phyloP scores from a whole-genome alignment of 108 stramenopile genomes.

The Cyclotella distinguenda region DNA sequence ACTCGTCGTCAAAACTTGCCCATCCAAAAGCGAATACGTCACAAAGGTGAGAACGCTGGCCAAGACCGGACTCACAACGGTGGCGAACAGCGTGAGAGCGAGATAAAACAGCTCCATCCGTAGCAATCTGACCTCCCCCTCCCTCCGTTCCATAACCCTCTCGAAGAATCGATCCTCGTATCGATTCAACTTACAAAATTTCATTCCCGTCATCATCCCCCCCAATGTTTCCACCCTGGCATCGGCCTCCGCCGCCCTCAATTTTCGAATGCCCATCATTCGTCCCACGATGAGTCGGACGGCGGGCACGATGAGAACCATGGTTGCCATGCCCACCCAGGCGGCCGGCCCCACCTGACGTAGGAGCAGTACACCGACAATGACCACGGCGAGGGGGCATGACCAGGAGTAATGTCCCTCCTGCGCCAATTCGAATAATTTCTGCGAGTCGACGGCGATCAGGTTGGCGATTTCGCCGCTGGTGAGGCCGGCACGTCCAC shows the following conservation, averaged over 20 bases:
- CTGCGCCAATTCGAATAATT: conserved; percentile 79
- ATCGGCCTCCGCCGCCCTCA: conserved; percentile 64
- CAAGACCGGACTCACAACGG: conserved; percentile 64
- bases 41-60: conserved; percentile 71
- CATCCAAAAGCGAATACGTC: conserved; percentile 63
- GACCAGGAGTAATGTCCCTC: conserved; percentile 83
- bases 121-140: conserved; percentile 50
- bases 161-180: conserved; percentile 65
- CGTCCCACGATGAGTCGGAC: conserved; percentile 52
- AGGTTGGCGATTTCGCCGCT: conserved; percentile 76
- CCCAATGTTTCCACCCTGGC: conserved; percentile 61
- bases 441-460: conserved; percentile 80
- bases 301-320: conserved; percentile 74
- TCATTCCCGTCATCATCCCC: conserved; percentile 67
- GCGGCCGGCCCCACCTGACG: conserved; percentile 60
- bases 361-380: conserved; percentile 67
- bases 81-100: conserved; percentile 68
- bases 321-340: conserved; percentile 64
- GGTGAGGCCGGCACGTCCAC: conserved; percentile 55
- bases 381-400: conserved; percentile 67
- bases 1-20: conserved; percentile 56
- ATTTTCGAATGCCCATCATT: conserved; percentile 61
- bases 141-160: conserved; percentile 44
- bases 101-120: conserved; percentile 65
- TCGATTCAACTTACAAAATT: conserved; percentile 77